phyloP scores from a whole-genome alignment of 2,329 filamentous ascomycete species.

The Microsporum audouinii region DNA sequence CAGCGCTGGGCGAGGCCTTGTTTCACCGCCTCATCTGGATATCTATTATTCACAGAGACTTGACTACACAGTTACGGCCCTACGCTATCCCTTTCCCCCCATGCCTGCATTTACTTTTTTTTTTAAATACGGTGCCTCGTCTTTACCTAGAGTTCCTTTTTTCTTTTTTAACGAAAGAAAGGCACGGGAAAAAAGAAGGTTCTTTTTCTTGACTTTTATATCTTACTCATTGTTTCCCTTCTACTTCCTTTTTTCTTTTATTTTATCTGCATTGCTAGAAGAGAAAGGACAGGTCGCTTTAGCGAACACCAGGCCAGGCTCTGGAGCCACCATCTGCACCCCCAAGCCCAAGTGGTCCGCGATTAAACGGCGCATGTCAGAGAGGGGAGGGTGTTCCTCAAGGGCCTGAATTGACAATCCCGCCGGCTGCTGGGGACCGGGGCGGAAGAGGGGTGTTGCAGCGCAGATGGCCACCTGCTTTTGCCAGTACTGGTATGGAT shows the following conservation, averaged over 20 bases:
- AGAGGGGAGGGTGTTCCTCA: background rate
- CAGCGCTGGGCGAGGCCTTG: conserved; percentile 3
- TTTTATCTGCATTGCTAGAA: background rate
- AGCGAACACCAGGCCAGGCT: background rate
- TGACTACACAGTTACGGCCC: background rate
- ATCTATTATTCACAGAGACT: background rate
- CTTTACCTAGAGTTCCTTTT: background rate
- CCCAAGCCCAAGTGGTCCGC: background rate
- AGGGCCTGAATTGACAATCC: background rate
- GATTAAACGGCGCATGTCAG: background rate
- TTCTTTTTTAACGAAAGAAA: background rate
- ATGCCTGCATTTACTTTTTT: background rate
- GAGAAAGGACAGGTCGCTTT: background rate
- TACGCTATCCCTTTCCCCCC: background rate
- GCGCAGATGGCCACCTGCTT: conserved; percentile 11
- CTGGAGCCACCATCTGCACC: background rate
- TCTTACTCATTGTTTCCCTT: background rate
- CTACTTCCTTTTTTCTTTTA: background rate
- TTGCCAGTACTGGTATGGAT: conserved; percentile 12
- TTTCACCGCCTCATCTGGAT: conserved; percentile 1
- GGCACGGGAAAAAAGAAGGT: background rate
- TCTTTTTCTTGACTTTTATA: background rate
- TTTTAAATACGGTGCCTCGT: background rate
- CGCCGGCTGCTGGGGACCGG: background rate
- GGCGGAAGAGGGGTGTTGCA: background rate